Conservation (phyloP, 768 basidiomycete genomes). For the Dioszegia aurantiaca region DNA sequence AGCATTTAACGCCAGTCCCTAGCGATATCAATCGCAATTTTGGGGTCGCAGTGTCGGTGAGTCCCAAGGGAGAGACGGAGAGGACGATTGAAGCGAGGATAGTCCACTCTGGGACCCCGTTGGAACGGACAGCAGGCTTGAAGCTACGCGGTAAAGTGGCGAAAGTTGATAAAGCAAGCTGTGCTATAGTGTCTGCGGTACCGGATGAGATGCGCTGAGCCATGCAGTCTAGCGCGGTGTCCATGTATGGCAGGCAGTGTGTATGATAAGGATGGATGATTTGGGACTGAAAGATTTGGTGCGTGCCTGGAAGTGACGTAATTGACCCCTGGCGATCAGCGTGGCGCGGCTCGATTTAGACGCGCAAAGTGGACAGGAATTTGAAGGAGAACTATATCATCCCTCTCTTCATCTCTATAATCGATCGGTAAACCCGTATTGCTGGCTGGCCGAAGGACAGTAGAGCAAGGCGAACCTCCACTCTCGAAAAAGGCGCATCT, state of each 20-base stretch:
- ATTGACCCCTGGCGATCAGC: constrained; percentile 1
- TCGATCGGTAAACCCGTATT: too few relatives aligned
- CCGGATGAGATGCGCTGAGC: constrained; percentile 9
- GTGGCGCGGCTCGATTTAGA: constrained; percentile 5
- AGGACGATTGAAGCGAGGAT: constrained; percentile 52
- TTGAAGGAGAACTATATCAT: not conserved
- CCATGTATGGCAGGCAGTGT: too few relatives aligned
- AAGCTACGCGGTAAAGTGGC: constrained; percentile 34
- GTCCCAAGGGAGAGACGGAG: constrained; percentile 5
- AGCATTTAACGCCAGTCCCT: constrained; percentile 78
- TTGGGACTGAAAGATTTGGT: not conserved
- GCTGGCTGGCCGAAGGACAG: too few relatives aligned
- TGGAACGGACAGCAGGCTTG: constrained; percentile 46
- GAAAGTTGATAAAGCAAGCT: constrained; percentile 32
- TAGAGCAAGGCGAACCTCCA: too few relatives aligned
- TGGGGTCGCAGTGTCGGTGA: not conserved
- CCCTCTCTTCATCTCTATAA: not conserved
- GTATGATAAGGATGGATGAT: too few relatives aligned
- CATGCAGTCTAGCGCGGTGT: not conserved
- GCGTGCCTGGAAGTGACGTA: constrained; percentile 1
- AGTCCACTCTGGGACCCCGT: constrained; percentile 51
- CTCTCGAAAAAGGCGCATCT: too few relatives aligned
- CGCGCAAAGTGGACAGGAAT: not conserved
- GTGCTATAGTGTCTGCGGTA: constrained; percentile 21
- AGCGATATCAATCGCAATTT: constrained; percentile 13